phyloP scores from a whole-genome alignment of 2,329 filamentous ascomycete genomes.

The Diaporthe destruens region DNA sequence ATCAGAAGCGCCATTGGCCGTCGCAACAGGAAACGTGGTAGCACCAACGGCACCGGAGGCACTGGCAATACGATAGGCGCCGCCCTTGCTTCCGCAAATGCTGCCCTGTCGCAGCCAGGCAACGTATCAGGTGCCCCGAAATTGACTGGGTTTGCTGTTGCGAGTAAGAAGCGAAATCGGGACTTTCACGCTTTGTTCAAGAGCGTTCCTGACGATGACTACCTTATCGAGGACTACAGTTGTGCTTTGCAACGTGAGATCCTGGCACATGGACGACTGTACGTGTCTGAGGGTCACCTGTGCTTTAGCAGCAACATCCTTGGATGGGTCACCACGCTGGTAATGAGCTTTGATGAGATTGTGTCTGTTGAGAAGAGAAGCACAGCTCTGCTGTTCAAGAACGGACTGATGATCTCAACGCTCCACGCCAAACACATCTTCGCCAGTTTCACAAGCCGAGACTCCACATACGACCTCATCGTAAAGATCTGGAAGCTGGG shows the following conservation, averaged over 20 bases:
- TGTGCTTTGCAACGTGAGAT: conserved; percentile 97
- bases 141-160: conserved; percentile 94
- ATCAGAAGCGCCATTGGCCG: conserved; percentile 70
- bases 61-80: conserved; percentile 77
- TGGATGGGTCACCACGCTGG: conserved; percentile 96
- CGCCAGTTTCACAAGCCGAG: conserved; percentile 92
- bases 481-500: conserved; percentile 99
- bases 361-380: conserved; percentile 97
- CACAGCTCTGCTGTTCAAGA: conserved; percentile 95
- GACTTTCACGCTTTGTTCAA: conserved; percentile 96
- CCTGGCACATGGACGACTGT: conserved; percentile 90
- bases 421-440: conserved; percentile 96
- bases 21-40: conserved; percentile 80
- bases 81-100: conserved; percentile 77
- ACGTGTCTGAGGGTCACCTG: conserved; percentile 96
- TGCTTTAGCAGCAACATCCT: conserved; percentile 99
- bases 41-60: conserved; percentile 66
- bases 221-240: conserved; percentile 98
- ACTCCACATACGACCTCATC: conserved; percentile 96
- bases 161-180: conserved; percentile 93
- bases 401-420: conserved; percentile 96
- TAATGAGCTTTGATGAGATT: conserved; percentile 98
- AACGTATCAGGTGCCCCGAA: conserved; percentile 74
- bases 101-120: conserved; percentile 75
- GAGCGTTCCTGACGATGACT: conserved; percentile 97